These are phyloP conservation scores for Ceratocystis huliohia DNA, from an alignment of 2,329 filamentous ascomycete genomes.

Conservation along the genomic window DNA sequence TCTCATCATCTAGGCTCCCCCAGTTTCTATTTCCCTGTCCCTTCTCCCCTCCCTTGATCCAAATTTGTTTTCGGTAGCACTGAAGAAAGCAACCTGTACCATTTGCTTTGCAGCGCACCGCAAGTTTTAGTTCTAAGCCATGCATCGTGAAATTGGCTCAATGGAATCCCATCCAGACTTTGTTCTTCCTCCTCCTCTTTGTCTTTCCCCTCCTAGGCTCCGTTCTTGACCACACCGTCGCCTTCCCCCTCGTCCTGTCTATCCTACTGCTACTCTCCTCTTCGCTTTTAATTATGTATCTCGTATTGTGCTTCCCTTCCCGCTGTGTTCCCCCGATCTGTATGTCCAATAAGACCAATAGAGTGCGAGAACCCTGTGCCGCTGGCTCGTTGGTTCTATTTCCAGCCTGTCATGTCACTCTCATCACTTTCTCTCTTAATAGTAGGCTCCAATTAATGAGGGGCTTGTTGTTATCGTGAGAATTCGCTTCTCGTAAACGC, in stretches of 20 bases:
- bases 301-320: conserved; percentile 3
- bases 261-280: background rate
- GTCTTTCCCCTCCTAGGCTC: background rate
- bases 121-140: background rate
- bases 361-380: background rate
- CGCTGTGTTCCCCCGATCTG: background rate
- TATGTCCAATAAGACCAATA: background rate
- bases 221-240: background rate
- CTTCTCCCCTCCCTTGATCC: background rate
- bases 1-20: background rate
- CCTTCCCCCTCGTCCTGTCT: background rate
- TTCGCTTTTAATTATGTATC: background rate
- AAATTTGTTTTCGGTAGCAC: conserved; percentile 4
- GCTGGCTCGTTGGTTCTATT: background rate
- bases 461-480: background rate
- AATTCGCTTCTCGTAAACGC: background rate
- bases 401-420: background rate
- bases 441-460: no score
- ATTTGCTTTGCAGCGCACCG: background rate
- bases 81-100: background rate
- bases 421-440: background rate
- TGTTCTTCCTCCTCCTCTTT: background rate
- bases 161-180: conserved; percentile 5
- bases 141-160: conserved; percentile 7
- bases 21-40: background rate